Evolutionary conservation across 1,139 yeast genomes (phyloP), one percentile per base, ranked within the genome.

Genomic region (Kodamaea suecica): DNA sequence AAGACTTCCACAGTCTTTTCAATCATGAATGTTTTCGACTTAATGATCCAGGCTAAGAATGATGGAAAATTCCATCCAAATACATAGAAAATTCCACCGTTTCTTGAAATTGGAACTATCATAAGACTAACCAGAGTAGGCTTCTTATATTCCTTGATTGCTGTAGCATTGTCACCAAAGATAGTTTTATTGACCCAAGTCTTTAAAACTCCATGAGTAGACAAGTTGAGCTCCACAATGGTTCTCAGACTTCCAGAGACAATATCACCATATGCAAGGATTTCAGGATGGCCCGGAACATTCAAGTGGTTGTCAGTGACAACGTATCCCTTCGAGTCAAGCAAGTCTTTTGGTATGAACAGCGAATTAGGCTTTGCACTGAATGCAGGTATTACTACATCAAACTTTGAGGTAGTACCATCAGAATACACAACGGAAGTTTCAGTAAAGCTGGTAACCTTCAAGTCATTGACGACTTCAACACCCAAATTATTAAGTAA

Each of bases 31-130:
- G 34, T 34, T 33, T 39, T 42, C 5, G 45, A 34, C 44, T 65
- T 67, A 15, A 54, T 5, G 6, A 43, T n/a, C 40, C 45, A 40
- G 12, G 62, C 59, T 8, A 61, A 11, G 37, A 65, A 63, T 30
- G 39, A 55, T 2, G 72, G 70, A 7, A 54, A 35, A 3, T 40
- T 24, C 44, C 50, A 54, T 4, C 68, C 70, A 38, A 47, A 58
- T 0, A 50, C 19, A 6, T 48, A 31, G 11, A 68, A 70, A 32
- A 65, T 63, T 16, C 72, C 73, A 15, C 68, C 68, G 3, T 49
- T 43, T 41, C 50, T 55, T 4, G 68, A 61, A 31, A 66, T 53
- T 9, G 73, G 71, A 9, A 63, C 55, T 1, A 61, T 10, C 9
- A 49, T 33, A 16, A 40, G 35, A 11, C 45, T 46, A 4, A 37